Base-by-base conservation (phyloP, 768 basidiomycete genomes). In the Rhodotorula kratochvilovae region DNA sequence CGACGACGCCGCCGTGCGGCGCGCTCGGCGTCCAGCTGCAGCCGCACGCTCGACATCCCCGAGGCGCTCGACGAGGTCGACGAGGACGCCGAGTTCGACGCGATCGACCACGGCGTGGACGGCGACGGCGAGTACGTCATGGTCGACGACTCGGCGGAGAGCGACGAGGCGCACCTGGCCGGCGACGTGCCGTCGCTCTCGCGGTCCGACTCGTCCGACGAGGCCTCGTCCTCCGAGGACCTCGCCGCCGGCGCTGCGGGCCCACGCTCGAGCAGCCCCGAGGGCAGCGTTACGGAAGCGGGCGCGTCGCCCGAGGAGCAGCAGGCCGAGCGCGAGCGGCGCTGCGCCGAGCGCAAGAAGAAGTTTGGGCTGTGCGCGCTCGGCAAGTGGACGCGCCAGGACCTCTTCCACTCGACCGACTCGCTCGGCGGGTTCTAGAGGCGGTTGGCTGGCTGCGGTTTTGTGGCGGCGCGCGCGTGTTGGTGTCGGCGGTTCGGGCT, bases 351-450 rank as follows among this genome's bases (percentile, higher is more conserved):
- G 65, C 51, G 65, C 29, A 66, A 61, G 65, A 70, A 70, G 62
- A 58, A 63, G 48, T 75, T 68, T 45, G 74, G 74, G 12, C 42
- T 75, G 50, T 71, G 70, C 53, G 67, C 57, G 43, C 23, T 75
- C 10, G 74, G 74, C 63, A 75, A 75, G 62, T 75, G 57, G 36
- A 65, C 61, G 11, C 50, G 74, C 16, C 43, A 57, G 5, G 74
- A 75, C 36, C 35, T 75, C 7, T 75, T 71, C 31, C 51, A 46
- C 21, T 54, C 51, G 23, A 55, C 66, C 54, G 74, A 75, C 51
- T 66, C 67, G 36, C 46, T 75, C 23, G 67, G 67, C 3, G 74
- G 74, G 23, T 75, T 75, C 62, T 75, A 39, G 39, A 61, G 61
- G 2, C 13, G 45, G 42, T 19, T n/a, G 39, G 39, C 13, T 39